phyloP scores from a whole-genome alignment of 805 yeast species.

The Kuraishia ogatae region DNA sequence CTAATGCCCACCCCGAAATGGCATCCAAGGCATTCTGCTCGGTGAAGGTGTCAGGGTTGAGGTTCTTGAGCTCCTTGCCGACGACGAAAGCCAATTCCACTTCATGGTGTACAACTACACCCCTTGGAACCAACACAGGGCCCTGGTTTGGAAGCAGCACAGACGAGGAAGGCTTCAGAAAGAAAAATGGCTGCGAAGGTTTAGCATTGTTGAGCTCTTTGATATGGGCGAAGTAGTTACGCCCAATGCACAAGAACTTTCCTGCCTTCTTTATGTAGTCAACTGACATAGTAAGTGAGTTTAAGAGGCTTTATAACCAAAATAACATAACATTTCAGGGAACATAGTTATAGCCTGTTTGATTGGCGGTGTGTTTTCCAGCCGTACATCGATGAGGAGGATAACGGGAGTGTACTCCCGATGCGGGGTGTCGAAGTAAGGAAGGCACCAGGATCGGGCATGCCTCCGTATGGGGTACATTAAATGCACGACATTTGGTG shows the following conservation, averaged over 20 bases:
- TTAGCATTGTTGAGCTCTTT: constrained; percentile 75
- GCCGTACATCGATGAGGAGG: not conserved
- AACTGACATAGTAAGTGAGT: constrained; percentile 29
- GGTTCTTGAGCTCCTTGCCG: constrained; percentile 52
- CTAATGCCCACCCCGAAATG: constrained; percentile 81
- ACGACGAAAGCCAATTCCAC: constrained; percentile 82
- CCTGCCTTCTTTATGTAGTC: constrained; percentile 53
- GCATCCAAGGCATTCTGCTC: constrained; percentile 64
- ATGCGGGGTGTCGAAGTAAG: not conserved
- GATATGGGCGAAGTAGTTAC: constrained; percentile 96
- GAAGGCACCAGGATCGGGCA: not conserved
- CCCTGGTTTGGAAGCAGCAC: constrained; percentile 61
- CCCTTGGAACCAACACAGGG: constrained; percentile 76
- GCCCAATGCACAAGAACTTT: constrained; percentile 89
- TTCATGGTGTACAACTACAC: constrained; percentile 81
- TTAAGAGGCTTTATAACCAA: too few relatives aligned
- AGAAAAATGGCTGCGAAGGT: constrained; percentile 87
- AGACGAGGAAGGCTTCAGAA: constrained; percentile 81
- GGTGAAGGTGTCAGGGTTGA: constrained; percentile 46
- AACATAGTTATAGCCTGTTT: too few relatives aligned
- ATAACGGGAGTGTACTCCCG: not conserved
- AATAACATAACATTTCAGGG: too few relatives aligned
- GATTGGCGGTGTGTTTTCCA: not conserved
- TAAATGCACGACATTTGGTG: not conserved
- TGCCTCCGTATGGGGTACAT: not conserved